Evolutionary conservation across 768 basidiomycete species (phyloP).

Genomic region (Hortiboletus flavorubellus): DNA sequence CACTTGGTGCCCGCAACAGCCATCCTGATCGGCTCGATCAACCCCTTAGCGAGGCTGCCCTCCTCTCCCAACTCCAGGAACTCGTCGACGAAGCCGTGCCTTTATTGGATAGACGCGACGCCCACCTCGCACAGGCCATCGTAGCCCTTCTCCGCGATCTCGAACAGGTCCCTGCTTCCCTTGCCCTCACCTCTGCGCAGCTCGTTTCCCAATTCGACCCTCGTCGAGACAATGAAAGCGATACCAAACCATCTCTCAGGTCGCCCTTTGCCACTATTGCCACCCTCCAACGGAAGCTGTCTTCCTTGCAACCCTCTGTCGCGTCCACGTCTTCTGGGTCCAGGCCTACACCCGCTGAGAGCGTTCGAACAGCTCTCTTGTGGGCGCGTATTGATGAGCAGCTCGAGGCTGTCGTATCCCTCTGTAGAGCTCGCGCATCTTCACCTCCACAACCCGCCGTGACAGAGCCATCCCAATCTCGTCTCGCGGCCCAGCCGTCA

Average conservation of each 20-base stretch:
- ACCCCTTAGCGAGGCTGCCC: conserved; percentile 44
- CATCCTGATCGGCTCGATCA: conserved; percentile 18
- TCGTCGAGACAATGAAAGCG: conserved; percentile 3
- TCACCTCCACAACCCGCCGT: conserved; percentile 3
- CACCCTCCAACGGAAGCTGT: conserved; percentile 64
- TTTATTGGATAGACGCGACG: conserved; percentile 48
- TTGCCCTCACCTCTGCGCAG: conserved; percentile 16
- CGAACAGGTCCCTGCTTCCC: conserved; percentile 49
- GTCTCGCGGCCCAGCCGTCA: conserved; percentile 19
- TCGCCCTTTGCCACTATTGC: conserved; percentile 46
- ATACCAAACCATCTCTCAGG: neutral
- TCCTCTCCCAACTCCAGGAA: conserved; percentile 57
- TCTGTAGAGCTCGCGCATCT: conserved; percentile 59
- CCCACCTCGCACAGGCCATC: conserved; percentile 62
- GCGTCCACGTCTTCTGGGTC: conserved; percentile 5
- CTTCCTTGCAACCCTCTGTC: conserved; percentile 52
- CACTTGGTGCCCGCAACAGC: conserved; percentile 15
- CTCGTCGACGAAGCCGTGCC: conserved; percentile 50
- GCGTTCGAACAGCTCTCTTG: conserved; percentile 60
- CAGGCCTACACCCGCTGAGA: conserved; percentile 40
- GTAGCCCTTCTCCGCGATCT: conserved; percentile 68
- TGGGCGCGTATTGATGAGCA: conserved; percentile 76
- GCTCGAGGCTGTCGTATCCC: conserved; percentile 60
- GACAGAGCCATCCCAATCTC: conserved; percentile 21
- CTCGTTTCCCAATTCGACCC: conserved; percentile 8